Percentiles rank a stretch among this genome's conserved stretches.
These are phyloP conservation scores for Gnomoniopsis smithogilvyi DNA, from an alignment of 2,329 filamentous ascomycete genomes.

Conservation along the genomic window DNA sequence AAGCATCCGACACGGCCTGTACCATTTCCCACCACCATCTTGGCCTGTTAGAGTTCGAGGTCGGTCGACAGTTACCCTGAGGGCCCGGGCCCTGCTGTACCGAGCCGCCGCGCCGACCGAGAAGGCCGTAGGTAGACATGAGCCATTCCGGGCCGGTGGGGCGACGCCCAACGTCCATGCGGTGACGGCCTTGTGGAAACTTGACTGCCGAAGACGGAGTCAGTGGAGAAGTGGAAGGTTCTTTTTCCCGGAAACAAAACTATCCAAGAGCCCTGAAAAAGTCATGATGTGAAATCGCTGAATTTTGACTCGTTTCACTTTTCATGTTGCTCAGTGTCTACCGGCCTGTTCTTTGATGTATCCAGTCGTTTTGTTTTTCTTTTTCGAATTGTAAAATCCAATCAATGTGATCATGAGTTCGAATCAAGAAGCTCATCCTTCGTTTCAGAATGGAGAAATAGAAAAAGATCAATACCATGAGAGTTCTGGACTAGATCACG, in stretches of 20 bases:
- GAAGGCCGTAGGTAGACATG: neutral
- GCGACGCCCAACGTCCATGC: neutral
- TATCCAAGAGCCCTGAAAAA: neutral
- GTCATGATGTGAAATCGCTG: neutral
- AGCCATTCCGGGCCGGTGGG: neutral
- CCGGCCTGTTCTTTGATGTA: neutral
- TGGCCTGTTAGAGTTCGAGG: neutral
- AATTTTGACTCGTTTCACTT: neutral
- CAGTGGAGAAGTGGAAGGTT: neutral
- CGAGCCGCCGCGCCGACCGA: neutral
- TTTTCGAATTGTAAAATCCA: neutral
- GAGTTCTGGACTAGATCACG: neutral
- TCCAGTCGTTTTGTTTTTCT: neutral
- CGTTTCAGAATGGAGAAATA: neutral
- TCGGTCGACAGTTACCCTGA: neutral
- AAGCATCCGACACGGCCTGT: too few species aligned
- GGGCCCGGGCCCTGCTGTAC: neutral
- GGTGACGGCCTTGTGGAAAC: slow-evolving; percentile 1
- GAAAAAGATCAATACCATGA: slow-evolving; percentile 7
- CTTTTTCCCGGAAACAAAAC: slow-evolving; percentile 1
- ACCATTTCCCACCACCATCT: neutral
- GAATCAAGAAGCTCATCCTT: neutral
- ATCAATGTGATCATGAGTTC: neutral
- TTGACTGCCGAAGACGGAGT: slow-evolving; percentile 5
- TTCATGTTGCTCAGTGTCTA: neutral